These are phyloP conservation scores for Berkeleyomyces rouxiae DNA, from an alignment of 2,329 filamentous ascomycete species.

Conservation along the genomic window DNA sequence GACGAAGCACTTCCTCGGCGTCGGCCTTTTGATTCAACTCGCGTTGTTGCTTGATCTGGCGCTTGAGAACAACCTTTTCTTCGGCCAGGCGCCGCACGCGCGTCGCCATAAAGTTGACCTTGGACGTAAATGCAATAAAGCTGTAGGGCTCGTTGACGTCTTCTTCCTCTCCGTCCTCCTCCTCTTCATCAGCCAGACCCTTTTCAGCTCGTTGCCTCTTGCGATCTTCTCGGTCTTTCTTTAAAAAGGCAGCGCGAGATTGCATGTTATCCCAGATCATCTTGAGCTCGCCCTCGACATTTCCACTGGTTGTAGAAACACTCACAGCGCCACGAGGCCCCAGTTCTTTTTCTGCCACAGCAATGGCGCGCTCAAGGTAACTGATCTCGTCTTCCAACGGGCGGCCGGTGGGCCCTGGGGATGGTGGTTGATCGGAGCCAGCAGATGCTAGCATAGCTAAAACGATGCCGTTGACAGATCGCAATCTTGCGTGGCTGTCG, in stretches of 20 bases:
- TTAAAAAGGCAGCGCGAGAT: conserved; percentile 34
- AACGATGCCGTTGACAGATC: conserved; percentile 47
- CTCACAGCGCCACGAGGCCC: conserved; percentile 8
- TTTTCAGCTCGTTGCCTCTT: conserved; percentile 37
- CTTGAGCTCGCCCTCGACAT: conserved; percentile 38
- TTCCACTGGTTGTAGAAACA: conserved; percentile 27
- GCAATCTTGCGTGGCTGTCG: conserved; percentile 38
- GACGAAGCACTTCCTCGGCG: conserved; percentile 38
- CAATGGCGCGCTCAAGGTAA: conserved; percentile 43
- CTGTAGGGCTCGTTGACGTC: conserved; percentile 47
- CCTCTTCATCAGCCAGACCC: conserved; percentile 40
- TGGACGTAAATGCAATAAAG: conserved; percentile 57
- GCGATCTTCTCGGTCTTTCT: conserved; percentile 36
- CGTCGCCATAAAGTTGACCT: conserved; percentile 62
- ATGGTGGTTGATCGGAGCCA: conserved; percentile 34
- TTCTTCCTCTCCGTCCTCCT: conserved; percentile 46
- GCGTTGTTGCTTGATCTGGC: conserved; percentile 89
- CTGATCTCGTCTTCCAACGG: conserved; percentile 49
- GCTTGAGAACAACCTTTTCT: conserved; percentile 74
- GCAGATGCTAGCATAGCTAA: conserved; percentile 37
- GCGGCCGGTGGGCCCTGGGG: conserved; percentile 39
- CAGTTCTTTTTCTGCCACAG: conserved; percentile 9
- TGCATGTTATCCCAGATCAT: conserved; percentile 42
- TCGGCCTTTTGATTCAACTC: conserved; percentile 83
- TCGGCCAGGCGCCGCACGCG: conserved; percentile 66